Base-by-base conservation (phyloP, 1,284 basidiomycete species). In the Ganoderma resinaceum region DNA sequence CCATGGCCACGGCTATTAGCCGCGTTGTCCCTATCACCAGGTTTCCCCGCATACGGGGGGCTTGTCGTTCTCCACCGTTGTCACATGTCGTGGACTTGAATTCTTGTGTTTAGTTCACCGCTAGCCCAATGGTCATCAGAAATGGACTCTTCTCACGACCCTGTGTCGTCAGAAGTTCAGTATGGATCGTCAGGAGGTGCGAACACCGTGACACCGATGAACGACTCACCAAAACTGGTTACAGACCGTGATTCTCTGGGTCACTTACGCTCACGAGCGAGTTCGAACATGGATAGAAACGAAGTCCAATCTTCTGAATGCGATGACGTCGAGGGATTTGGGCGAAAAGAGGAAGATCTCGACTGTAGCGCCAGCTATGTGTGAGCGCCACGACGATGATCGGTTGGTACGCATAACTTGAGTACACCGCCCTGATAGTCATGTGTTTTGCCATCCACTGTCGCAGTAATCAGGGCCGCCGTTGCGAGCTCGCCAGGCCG, bases 21-120 rank as follows among this genome's bases (percentile, higher is more conserved):
- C 67, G 66, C 49, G 63, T 38, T 49, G 68, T 68, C 68, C 68
- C 37, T 68, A 62, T 57, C 64, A 63, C 65, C 46, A 20, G 18
- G n/a, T 31, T 37, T 37, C 58, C 58, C 58, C 58, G 23, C 58
- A 38, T 26, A 6, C 7, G 16, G 16, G 35, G 37, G 58, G 38
- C 59, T 26, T 12, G 7, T 35, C n/a, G 26, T 29, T 49, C 63
- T 63, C 61, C 70, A 65, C 43, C 60, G 66, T 61, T 64, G 68
- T 67, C 70, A 72, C 59, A 61, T 63, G 61, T 49, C 23, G 58
- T 63, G 65, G 64, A 6, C 57, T 62, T 29, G 57, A 49, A 65
- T 59, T 62, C 58, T 33, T 62, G 37, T 60, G 53, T 26, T 40
- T 33, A 8, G 9, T 26, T 38, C n/a, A 60, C 66, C 67, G 65